A percentile compares a stretch with the other conserved stretches of the same genome.
Conservation (phyloP, 2,329 filamentous ascomycete species). For the Cercospora sp. region DNA sequence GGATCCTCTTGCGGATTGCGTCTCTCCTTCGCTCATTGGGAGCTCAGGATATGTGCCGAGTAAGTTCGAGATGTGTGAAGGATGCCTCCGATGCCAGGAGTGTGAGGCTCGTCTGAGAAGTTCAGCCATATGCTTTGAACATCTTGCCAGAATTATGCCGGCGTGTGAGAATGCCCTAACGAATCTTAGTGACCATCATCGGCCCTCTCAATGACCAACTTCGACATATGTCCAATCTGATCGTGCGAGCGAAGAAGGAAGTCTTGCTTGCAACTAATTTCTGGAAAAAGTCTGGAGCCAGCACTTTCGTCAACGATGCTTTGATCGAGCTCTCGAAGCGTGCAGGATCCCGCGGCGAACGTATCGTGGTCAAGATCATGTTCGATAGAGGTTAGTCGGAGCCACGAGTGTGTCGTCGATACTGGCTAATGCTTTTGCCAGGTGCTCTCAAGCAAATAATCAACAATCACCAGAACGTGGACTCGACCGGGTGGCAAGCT, state of each 20-base stretch:
- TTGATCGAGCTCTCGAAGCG: slow-evolving; percentile 68
- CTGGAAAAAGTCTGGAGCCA: slow-evolving; percentile 70
- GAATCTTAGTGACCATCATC: slow-evolving; percentile 64
- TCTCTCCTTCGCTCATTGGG: slow-evolving; percentile 61
- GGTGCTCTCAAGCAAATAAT: slow-evolving; percentile 42
- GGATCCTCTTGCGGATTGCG: slow-evolving; percentile 54
- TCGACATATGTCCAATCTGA: slow-evolving; percentile 73
- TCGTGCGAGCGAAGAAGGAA: slow-evolving; percentile 69
- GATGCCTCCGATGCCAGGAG: not conserved
- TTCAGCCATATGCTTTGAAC: not conserved
- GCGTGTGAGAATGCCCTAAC: not conserved
- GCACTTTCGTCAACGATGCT: slow-evolving; percentile 65
- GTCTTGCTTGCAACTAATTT: slow-evolving; percentile 74
- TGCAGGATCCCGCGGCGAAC: slow-evolving; percentile 57
- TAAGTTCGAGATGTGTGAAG: not conserved
- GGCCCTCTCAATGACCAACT: slow-evolving; percentile 69
- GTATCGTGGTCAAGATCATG: slow-evolving; percentile 69
- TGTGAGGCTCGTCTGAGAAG: not conserved
- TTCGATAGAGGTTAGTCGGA: slow-evolving; percentile 65
- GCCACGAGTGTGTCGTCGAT: not conserved
- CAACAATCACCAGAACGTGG: slow-evolving; percentile 64
- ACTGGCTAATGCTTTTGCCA: not conserved
- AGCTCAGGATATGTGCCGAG: slow-evolving; percentile 52
- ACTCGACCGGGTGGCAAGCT: slow-evolving; percentile 59
- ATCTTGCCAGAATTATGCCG: not conserved